A percentile compares a stretch with the other conserved stretches of the same genome.
Conservation (phyloP, 495 filamentous ascomycete genomes). For the Cercophora scortea region DNA sequence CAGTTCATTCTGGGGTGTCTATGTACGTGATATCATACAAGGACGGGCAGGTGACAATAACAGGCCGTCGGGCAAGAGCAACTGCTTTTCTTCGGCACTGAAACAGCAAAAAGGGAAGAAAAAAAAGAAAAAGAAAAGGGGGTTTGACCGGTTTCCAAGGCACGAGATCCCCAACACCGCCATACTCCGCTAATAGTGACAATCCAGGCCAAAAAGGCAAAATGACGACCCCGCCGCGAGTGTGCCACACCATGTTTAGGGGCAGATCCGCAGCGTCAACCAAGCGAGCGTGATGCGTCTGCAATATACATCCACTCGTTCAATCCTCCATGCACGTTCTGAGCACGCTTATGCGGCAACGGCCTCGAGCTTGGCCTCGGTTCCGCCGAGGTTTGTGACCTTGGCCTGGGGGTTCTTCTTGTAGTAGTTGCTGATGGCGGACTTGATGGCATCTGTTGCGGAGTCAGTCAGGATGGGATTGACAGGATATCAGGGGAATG, state of each 20-base stretch:
- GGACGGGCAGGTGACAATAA: background rate
- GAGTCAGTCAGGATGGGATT: background rate
- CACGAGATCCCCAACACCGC: background rate
- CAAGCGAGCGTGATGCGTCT: background rate
- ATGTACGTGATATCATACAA: background rate
- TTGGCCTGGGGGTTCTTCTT: constrained; percentile 82
- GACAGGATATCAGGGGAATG: background rate
- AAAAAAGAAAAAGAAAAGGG: background rate
- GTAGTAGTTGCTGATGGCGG: constrained; percentile 97
- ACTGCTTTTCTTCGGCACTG: background rate
- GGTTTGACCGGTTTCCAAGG: too few species aligned
- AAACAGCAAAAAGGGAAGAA: background rate
- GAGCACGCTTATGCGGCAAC: constrained; percentile 8
- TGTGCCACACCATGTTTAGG: background rate
- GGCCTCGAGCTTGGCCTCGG: constrained; percentile 27
- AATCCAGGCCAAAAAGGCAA: background rate
- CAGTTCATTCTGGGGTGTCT: background rate
- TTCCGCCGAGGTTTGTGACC: constrained; percentile 66
- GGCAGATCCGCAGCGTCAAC: background rate
- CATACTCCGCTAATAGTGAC: background rate
- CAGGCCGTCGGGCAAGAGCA: background rate
- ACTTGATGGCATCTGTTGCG: constrained; percentile 76
- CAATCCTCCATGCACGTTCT: background rate
- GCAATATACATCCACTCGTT: background rate
- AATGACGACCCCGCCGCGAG: background rate